Conservation (phyloP, 805 yeast species). For the Candida maris region DNA sequence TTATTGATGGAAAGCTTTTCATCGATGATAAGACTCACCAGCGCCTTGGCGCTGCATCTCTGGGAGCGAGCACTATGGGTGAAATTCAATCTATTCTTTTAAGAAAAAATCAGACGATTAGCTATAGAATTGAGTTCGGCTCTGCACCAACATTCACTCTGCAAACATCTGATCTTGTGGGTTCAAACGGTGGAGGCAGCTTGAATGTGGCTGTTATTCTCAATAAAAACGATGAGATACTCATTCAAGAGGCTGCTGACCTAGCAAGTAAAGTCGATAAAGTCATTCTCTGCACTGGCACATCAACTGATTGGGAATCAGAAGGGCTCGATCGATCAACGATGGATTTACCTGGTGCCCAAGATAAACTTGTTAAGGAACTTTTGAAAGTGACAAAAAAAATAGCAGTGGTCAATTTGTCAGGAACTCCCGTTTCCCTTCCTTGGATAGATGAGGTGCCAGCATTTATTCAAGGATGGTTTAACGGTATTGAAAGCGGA, state of each 20-base stretch:
- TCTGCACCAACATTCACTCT: constrained; percentile 35
- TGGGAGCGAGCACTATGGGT: constrained; percentile 32
- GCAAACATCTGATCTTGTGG: too few species aligned
- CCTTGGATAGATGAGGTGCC: constrained; percentile 47
- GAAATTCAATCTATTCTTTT: constrained; percentile 22
- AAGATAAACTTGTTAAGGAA: constrained; percentile 42
- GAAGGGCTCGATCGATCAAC: constrained; percentile 55
- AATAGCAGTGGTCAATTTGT: constrained; percentile 51
- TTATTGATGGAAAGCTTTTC: constrained; percentile 39
- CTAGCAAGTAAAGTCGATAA: constrained; percentile 50
- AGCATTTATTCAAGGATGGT: constrained; percentile 51
- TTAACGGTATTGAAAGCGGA: constrained; percentile 56
- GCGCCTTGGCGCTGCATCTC: constrained; percentile 36
- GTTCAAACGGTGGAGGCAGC: constrained; percentile 34
- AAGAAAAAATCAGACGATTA: constrained; percentile 34
- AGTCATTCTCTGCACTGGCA: constrained; percentile 49
- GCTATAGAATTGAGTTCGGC: constrained; percentile 40
- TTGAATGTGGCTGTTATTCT: constrained; percentile 11
- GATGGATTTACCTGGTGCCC: constrained; percentile 49
- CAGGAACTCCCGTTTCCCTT: constrained; percentile 60
- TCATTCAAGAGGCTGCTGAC: constrained; percentile 41
- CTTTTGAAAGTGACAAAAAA: constrained; percentile 47
- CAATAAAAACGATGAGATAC: constrained; percentile 29
- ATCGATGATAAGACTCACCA: constrained; percentile 45
- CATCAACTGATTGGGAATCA: constrained; percentile 53